A percentile compares a stretch with the other conserved stretches of the same genome.
Conservation (phyloP, 108 stramenopile genomes). For the Licmophora abbreviata region DNA sequence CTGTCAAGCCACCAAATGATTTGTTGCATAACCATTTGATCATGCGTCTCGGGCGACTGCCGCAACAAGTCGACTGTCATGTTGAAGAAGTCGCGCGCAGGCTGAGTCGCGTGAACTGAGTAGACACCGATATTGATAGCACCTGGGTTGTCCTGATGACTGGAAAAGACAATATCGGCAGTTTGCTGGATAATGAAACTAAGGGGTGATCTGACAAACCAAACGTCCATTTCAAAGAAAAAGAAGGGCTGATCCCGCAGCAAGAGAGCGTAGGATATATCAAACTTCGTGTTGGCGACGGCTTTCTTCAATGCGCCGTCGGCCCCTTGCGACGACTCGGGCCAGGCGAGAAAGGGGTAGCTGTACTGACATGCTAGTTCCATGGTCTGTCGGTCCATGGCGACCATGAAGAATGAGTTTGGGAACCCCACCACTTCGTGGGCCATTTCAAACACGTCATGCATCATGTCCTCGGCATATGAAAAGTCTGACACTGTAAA, state of each 20-base stretch:
- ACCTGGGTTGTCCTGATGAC: conserved; percentile 20
- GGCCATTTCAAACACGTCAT: conserved; percentile 34
- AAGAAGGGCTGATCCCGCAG: conserved; percentile 14
- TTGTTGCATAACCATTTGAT: conserved; percentile 27
- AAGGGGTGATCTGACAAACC: conserved; percentile 26
- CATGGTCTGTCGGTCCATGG: conserved; percentile 15
- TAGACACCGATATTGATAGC: conserved; percentile 34
- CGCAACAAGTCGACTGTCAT: conserved; percentile 6
- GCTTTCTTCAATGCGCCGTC: conserved; percentile 13
- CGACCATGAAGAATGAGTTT: conserved; percentile 19
- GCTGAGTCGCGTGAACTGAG: conserved; percentile 15
- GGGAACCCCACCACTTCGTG: conserved; percentile 24
- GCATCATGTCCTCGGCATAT: conserved; percentile 31
- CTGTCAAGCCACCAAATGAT: too few relatives aligned
- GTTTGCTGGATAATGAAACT: background rate
- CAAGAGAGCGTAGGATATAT: conserved; percentile 15
- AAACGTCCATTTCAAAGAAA: conserved; percentile 41
- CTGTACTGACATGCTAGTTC: conserved; percentile 26
- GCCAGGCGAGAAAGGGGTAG: conserved; percentile 21
- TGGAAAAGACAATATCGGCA: conserved; percentile 16
- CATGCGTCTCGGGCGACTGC: conserved; percentile 22
- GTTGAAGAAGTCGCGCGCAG: conserved; percentile 23
- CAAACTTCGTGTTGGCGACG: conserved; percentile 25
- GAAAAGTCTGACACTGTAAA: conserved; percentile 33
- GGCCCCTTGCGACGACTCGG: too few relatives aligned